phyloP scores from a whole-genome alignment of 2,329 filamentous ascomycete genomes.

The Verticillium dahliae region DNA sequence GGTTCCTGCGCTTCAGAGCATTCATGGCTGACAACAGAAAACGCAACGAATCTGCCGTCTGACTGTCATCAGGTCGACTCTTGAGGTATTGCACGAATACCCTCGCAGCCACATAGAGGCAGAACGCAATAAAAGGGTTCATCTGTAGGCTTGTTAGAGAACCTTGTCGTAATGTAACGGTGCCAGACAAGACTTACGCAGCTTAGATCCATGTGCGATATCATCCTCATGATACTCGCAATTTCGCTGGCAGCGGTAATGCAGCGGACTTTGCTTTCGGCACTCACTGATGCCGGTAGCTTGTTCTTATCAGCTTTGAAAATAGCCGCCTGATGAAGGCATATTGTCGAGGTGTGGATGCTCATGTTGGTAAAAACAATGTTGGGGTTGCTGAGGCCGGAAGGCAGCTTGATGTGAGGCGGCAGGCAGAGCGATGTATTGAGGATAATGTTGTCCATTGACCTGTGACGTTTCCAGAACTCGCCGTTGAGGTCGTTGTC shows the following conservation, averaged over 20 bases:
- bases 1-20: slow-evolving; percentile 79
- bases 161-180: background rate
- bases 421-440: slow-evolving; percentile 84
- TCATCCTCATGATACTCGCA: slow-evolving; percentile 89
- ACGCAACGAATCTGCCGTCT: slow-evolving; percentile 72
- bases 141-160: slow-evolving; percentile 50
- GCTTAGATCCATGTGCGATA: slow-evolving; percentile 82
- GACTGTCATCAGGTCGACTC: slow-evolving; percentile 78
- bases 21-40: slow-evolving; percentile 90
- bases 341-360: slow-evolving; percentile 93
- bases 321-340: slow-evolving; percentile 95
- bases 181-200: slow-evolving; percentile 49
- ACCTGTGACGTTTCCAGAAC: slow-evolving; percentile 91
- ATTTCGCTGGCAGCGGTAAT: slow-evolving; percentile 92
- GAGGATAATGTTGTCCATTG: slow-evolving; percentile 82
- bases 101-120: slow-evolving; percentile 88
- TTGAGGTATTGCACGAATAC: slow-evolving; percentile 98
- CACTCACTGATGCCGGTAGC: slow-evolving; percentile 67
- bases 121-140: slow-evolving; percentile 94
- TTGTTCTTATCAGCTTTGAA: slow-evolving; percentile 92
- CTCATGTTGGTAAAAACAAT: slow-evolving; percentile 94
- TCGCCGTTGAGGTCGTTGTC: slow-evolving; percentile 86
- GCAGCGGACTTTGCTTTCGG: slow-evolving; percentile 88
- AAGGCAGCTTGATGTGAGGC: slow-evolving; percentile 69
- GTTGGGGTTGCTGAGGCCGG: slow-evolving; percentile 70